Evolutionary conservation across 495 filamentous ascomycete species (phyloP).

Genomic region (Talaromyces stipitatus): DNA sequence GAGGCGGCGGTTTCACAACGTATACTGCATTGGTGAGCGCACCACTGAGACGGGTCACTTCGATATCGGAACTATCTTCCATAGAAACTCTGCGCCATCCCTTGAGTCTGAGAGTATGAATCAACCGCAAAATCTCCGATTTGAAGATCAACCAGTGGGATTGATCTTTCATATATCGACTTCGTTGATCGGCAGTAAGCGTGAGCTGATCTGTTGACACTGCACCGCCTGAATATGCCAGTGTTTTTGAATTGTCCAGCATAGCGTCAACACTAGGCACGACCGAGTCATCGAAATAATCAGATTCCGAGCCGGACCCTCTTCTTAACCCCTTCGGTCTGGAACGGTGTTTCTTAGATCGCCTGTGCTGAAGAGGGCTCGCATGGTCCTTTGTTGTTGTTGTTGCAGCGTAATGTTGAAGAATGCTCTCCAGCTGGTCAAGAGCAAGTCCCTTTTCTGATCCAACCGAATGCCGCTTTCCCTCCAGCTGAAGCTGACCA

Average conservation of each 20-base stretch:
- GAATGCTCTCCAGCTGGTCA: slow-evolving; percentile 62
- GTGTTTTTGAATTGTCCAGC: slow-evolving; percentile 82
- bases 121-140: slow-evolving; percentile 76
- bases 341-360: slow-evolving; percentile 16
- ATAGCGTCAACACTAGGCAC: slow-evolving; percentile 72
- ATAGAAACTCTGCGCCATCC: slow-evolving; percentile 82
- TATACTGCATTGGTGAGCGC: slow-evolving; percentile 96
- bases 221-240: slow-evolving; percentile 61
- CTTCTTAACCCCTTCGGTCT: slow-evolving; percentile 26
- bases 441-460: slow-evolving; percentile 57
- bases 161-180: slow-evolving; percentile 42
- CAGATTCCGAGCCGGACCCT: slow-evolving; percentile 65
- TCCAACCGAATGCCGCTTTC: slow-evolving; percentile 27
- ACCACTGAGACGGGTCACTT: slow-evolving; percentile 79
- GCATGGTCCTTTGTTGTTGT: slow-evolving; percentile 23
- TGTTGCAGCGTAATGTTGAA: slow-evolving; percentile 45
- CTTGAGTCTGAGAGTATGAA: slow-evolving; percentile 82
- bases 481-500: slow-evolving; percentile 16
- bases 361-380: slow-evolving; percentile 24
- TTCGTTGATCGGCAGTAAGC: slow-evolving; percentile 18
- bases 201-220: slow-evolving; percentile 31
- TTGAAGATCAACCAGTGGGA: slow-evolving; percentile 79
- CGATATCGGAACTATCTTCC: slow-evolving; percentile 61
- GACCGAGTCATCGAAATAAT: slow-evolving; percentile 63
- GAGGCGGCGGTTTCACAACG: slow-evolving; percentile 73